These are phyloP conservation scores for Cinchona pubescens DNA, from an alignment of 257 asterid genomes.

Conservation along the genomic window DNA sequence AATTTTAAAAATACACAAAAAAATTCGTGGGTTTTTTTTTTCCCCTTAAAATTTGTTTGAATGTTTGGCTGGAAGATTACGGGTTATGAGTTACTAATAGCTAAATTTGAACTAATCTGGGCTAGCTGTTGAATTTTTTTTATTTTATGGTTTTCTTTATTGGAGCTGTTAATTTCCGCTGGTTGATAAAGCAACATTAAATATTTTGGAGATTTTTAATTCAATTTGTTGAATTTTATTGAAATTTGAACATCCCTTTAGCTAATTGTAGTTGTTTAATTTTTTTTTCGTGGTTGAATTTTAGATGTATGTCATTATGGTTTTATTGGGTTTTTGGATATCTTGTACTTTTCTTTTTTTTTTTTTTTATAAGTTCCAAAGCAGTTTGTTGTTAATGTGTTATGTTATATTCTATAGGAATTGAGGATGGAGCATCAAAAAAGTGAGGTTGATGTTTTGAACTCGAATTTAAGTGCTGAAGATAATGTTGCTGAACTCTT, in stretches of 20 bases:
- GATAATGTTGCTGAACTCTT: not conserved
- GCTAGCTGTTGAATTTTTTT: no score
- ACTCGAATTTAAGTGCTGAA: not conserved
- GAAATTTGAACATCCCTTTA: not conserved
- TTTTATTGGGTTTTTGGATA: not conserved
- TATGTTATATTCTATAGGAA: not conserved
- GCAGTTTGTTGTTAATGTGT: no score
- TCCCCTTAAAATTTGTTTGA: not conserved
- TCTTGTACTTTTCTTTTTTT: not conserved
- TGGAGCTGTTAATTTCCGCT: not conserved
- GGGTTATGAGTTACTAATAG: not conserved
- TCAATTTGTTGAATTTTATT: not conserved
- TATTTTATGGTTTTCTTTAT: not conserved
- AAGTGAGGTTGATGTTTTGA: slow-evolving; percentile 4
- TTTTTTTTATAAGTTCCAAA: no score
- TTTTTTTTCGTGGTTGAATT: not conserved
- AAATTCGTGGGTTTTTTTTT: not conserved
- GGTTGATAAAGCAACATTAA: not conserved
- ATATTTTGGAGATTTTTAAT: not conserved
- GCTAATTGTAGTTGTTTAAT: not conserved
- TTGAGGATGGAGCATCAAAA: slow-evolving; percentile 8
- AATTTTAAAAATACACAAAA: no score
- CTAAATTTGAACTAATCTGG: not conserved
- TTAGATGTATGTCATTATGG: not conserved
- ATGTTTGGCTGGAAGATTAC: not conserved